Evolutionary conservation across 106 monocot species (phyloP).

Genomic region (Triglochin maritima): DNA sequence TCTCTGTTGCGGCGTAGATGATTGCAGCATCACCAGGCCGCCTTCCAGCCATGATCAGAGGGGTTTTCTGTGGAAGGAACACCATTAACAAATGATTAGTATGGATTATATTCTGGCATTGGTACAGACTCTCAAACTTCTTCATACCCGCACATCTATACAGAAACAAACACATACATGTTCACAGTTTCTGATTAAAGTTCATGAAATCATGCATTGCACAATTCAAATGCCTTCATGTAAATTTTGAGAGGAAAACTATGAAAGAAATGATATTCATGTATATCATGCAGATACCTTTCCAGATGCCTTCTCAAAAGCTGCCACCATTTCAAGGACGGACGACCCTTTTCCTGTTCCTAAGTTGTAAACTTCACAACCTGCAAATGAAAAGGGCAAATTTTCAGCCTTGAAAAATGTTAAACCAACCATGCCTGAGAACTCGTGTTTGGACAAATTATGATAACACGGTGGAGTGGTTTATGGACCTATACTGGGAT

Average conservation of each 20-base stretch:
- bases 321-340: slow-evolving; percentile 71
- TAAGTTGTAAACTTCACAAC: slow-evolving; percentile 79
- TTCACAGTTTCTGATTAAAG: too few species aligned
- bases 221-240: not conserved
- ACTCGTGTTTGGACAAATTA: not conserved
- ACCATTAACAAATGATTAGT: not conserved
- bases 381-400: slow-evolving; percentile 13
- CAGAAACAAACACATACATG: too few species aligned
- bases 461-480: not conserved
- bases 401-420: not conserved
- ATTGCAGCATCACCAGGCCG: slow-evolving; percentile 75
- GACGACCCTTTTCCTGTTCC: slow-evolving; percentile 90
- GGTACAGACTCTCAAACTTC: too few species aligned
- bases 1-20: slow-evolving; percentile 58
- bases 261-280: not conserved
- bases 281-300: slow-evolving; percentile 29
- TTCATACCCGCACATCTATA: too few species aligned
- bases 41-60: slow-evolving; percentile 43
- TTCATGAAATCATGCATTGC: too few species aligned
- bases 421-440: too few species aligned
- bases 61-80: slow-evolving; percentile 57
- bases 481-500: slow-evolving; percentile 32
- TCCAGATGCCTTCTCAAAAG: slow-evolving; percentile 89
- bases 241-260: not conserved
- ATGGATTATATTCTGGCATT: too few species aligned